Base-by-base conservation (phyloP, 345 rosid species). In the Lenwebbia sp. region DNA sequence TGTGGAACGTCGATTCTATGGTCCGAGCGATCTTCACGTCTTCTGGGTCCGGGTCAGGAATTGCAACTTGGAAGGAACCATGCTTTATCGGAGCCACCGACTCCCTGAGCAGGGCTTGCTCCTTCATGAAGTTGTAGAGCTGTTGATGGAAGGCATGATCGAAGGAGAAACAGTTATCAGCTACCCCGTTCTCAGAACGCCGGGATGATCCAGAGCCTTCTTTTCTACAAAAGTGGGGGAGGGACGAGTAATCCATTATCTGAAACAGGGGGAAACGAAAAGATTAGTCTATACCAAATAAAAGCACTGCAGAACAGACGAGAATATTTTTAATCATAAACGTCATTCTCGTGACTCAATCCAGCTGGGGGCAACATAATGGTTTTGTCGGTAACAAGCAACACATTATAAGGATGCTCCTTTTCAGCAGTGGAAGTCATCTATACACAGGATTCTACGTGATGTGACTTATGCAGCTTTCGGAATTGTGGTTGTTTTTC, bases 211-310 rank as follows among this genome's bases (percentile, higher is more conserved):
- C 95, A 25, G 98, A 93, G 33, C 95, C 92, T 91, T 95, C 95
- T 87, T 91, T 92, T 89, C 89, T 91, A 89, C 98, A 96, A 89
- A 98, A 98, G 92, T 95, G 99, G 76, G 99, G 99, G 82, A 98
- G 96, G 58, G 99, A 94, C 65, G 92, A 91, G 85, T 91, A 91
- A 89, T 95, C 98, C 96, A 98, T 98, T 89, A 95, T 85, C 99
- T 98, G 94, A 91, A 90, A 87, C 22, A 47, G 86, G 78, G 84
- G 49, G 23, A 53, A 26, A 23, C 44, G 3, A 49, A 28, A 52
- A n/a, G 58, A 37, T 33, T 52, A 49, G 44, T 49, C 81, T 19
- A 37, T 70, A 37, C 81, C 26, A 37, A 70, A 37, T 70, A 70
- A 37, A 37, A 37, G 78, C 47, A 70, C 7, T 37, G 47, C 47